phyloP scores from a whole-genome alignment of 2,329 filamentous ascomycete genomes.

The Penicillium rolfsii region DNA sequence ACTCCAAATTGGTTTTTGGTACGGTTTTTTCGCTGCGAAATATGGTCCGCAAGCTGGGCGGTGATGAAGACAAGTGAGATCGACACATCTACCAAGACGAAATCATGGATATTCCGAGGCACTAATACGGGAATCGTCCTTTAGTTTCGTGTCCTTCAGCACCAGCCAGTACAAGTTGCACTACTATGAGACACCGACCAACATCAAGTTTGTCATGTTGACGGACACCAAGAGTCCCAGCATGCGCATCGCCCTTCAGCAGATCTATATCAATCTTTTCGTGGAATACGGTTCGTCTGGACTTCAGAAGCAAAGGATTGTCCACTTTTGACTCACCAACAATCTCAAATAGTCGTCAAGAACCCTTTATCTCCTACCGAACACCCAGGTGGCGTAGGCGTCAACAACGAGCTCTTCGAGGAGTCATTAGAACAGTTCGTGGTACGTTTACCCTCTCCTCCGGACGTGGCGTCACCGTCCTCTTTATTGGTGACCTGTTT shows the following conservation, averaged over 20 bases:
- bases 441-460: conserved; percentile 38
- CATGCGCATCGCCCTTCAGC: conserved; percentile 91
- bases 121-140: neutral
- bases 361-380: conserved; percentile 65
- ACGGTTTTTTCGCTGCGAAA: conserved; percentile 95
- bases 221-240: conserved; percentile 87
- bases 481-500: conserved; percentile 19
- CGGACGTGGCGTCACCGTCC: conserved; percentile 3
- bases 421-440: conserved; percentile 58
- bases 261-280: conserved; percentile 98
- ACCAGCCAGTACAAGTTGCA: conserved; percentile 97
- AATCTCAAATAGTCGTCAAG: conserved; percentile 59
- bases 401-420: conserved; percentile 68
- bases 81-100: neutral
- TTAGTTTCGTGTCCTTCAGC: conserved; percentile 86
- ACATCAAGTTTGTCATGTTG: conserved; percentile 94
- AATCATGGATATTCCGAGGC: neutral
- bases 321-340: conserved; percentile 13
- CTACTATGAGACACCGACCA: conserved; percentile 97
- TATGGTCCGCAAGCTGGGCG: conserved; percentile 94
- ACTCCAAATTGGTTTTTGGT: conserved; percentile 96
- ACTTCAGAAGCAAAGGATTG: neutral
- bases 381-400: conserved; percentile 63
- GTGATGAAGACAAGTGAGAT: conserved; percentile 74
- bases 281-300: conserved; percentile 77